Percentiles rank a stretch among this genome's conserved stretches.
These are phyloP conservation scores for Plasmopara halstedii DNA, from an alignment of 352 stramenopile species.

Conservation along the genomic window DNA sequence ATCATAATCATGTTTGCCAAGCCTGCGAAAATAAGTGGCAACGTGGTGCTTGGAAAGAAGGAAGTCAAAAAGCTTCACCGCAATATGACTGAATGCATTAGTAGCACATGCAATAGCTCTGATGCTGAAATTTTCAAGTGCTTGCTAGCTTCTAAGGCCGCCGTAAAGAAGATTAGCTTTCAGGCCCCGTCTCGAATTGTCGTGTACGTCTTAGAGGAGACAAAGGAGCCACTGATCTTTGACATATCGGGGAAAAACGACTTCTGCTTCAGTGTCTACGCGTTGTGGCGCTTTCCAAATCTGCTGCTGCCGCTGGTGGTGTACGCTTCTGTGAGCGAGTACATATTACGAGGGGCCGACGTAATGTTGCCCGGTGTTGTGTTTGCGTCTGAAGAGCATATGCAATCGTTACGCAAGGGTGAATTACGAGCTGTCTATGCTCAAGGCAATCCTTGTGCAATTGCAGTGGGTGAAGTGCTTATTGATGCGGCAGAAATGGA, in stretches of 20 bases:
- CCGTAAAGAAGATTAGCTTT: conserved; percentile 72
- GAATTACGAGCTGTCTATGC: conserved; percentile 61
- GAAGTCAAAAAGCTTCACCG: conserved; percentile 80
- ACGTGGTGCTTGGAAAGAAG: conserved; percentile 76
- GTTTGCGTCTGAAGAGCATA: conserved; percentile 42
- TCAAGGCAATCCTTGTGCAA: conserved; percentile 66
- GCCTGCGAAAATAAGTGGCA: conserved; percentile 65
- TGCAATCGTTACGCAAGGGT: conserved; percentile 49
- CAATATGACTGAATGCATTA: conserved; percentile 37
- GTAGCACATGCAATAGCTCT: conserved; percentile 13
- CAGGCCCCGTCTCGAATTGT: conserved; percentile 66
- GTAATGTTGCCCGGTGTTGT: conserved; percentile 82
- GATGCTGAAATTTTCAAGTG: conserved; percentile 33
- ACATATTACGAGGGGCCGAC: conserved; percentile 68
- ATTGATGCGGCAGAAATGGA: conserved; percentile 54
- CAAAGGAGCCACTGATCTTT: conserved; percentile 59
- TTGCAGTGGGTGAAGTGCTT: conserved; percentile 72
- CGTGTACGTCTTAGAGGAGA: conserved; percentile 53
- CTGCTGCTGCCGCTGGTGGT: conserved; percentile 55
- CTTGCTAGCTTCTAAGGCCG: conserved; percentile 39
- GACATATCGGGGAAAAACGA: conserved; percentile 66
- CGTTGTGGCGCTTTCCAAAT: conserved; percentile 43
- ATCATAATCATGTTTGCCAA: conserved; percentile 81
- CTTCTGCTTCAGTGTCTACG: conserved; percentile 59
- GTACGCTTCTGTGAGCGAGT: conserved; percentile 75